A percentile compares a stretch with the other conserved stretches of the same genome.
Conservation (phyloP, 2,329 filamentous ascomycete genomes). For the Teratosphaeria nubilosa region DNA sequence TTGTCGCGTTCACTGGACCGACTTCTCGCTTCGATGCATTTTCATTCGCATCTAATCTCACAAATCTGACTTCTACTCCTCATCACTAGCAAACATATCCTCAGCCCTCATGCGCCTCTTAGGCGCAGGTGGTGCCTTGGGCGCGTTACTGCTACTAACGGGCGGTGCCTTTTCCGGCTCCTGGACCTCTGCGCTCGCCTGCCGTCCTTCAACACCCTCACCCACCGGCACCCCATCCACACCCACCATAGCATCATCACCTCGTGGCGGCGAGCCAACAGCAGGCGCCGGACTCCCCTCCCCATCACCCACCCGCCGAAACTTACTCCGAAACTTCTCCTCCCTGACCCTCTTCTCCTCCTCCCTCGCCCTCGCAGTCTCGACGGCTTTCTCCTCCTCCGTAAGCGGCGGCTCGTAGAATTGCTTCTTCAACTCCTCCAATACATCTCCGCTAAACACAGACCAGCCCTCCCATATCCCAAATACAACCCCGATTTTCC, state of each 20-base stretch:
- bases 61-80: slow-evolving; percentile 21
- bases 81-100: slow-evolving; percentile 78
- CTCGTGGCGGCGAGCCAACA: slow-evolving; percentile 21
- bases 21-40: too few species aligned
- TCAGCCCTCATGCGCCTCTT: slow-evolving; percentile 63
- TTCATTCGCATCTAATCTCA: not conserved
- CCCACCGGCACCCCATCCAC: slow-evolving; percentile 35
- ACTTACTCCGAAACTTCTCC: slow-evolving; percentile 28
- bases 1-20: too few species aligned
- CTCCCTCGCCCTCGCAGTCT: slow-evolving; percentile 50
- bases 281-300: slow-evolving; percentile 18
- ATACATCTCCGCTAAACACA: slow-evolving; percentile 62
- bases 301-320: slow-evolving; percentile 42
- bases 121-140: not conserved
- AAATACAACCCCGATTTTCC: slow-evolving; percentile 60
- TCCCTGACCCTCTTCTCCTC: slow-evolving; percentile 31
- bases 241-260: slow-evolving; percentile 35
- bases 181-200: slow-evolving; percentile 35
- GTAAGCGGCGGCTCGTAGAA: slow-evolving; percentile 62
- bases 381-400: slow-evolving; percentile 38
- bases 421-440: slow-evolving; percentile 57
- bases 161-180: not conserved
- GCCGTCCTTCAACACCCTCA: slow-evolving; percentile 8
- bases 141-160: not conserved
- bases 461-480: slow-evolving; percentile 57